Conservation (phyloP, 371 early-diverging fungal genomes). For the Choanephora cucurbitarum region DNA sequence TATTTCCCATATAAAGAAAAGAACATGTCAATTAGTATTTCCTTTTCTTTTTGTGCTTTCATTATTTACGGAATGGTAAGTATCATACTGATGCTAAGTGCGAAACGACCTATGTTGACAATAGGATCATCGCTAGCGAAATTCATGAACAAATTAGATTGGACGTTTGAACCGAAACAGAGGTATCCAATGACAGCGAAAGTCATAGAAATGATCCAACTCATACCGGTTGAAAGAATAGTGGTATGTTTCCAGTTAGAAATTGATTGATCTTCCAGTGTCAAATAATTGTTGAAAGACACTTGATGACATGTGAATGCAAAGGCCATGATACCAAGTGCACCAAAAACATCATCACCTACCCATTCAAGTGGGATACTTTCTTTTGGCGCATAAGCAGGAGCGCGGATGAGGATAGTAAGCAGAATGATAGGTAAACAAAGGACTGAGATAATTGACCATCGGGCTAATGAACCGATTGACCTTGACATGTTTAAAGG, state of each 20-base stretch:
- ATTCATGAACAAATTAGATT: conserved; percentile 60
- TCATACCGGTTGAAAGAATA: conserved; percentile 44
- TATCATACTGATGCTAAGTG: conserved; percentile 57
- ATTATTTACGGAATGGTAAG: conserved; percentile 53
- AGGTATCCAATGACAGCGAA: conserved; percentile 61
- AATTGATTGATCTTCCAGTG: conserved; percentile 46
- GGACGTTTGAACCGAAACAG: conserved; percentile 53
- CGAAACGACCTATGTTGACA: conserved; percentile 58
- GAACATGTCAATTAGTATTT: neutral
- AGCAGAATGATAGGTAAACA: conserved; percentile 55
- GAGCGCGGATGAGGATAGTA: conserved; percentile 52
- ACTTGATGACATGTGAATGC: conserved; percentile 64
- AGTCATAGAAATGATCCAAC: conserved; percentile 54
- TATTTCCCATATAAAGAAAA: conserved; percentile 16
- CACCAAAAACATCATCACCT: conserved; percentile 56
- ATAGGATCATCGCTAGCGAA: conserved; percentile 55
- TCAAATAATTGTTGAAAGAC: conserved; percentile 56
- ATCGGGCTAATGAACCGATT: conserved; percentile 58
- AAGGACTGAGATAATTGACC: conserved; percentile 58
- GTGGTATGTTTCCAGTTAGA: conserved; percentile 52
- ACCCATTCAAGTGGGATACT: conserved; percentile 42
- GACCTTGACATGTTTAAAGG: conserved; percentile 57
- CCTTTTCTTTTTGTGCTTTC: neutral
- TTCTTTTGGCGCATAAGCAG: conserved; percentile 51
- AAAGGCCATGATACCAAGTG: conserved; percentile 65